Percentiles rank a stretch among this genome's conserved stretches.
phyloP scores from a whole-genome alignment of 73 alveolate genomes.

The Breviolum minutum region DNA sequence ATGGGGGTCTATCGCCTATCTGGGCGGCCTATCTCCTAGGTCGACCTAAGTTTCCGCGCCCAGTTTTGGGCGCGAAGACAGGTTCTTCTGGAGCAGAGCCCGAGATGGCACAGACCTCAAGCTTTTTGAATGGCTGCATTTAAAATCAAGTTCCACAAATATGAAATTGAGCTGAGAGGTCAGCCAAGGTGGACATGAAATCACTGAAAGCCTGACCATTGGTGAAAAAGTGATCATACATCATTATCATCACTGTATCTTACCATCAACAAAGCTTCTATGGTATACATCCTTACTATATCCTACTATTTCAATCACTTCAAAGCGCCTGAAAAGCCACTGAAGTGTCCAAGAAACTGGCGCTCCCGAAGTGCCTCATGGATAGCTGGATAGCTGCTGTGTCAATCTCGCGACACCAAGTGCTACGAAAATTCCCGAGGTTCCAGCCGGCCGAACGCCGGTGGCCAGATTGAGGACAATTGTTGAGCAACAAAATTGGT shows the following conservation, averaged over 20 bases:
- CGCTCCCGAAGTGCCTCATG: background rate
- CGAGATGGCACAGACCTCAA: constrained; percentile 96
- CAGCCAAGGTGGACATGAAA: constrained; percentile 49
- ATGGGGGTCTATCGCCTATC: background rate
- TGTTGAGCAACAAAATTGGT: background rate
- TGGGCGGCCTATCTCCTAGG: background rate
- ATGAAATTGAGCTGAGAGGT: background rate
- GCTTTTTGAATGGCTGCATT: background rate
- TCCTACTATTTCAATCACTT: no score
- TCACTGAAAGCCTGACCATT: constrained; percentile 51
- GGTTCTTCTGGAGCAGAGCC: constrained; percentile 96
- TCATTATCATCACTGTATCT: background rate
- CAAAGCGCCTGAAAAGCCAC: background rate
- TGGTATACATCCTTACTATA: no score
- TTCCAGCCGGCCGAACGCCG: constrained; percentile 50
- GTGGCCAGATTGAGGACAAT: background rate
- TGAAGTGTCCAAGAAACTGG: background rate
- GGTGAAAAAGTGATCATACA: no score
- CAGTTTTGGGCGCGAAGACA: constrained; percentile 95
- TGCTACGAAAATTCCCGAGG: background rate
- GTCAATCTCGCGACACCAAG: no score
- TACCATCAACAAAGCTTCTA: background rate
- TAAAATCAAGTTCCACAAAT: background rate
- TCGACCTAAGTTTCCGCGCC: background rate
- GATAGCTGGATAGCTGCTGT: no score